These are phyloP conservation scores for Kwoniella europaea DNA, from an alignment of 768 basidiomycete species.

Conservation along the genomic window DNA sequence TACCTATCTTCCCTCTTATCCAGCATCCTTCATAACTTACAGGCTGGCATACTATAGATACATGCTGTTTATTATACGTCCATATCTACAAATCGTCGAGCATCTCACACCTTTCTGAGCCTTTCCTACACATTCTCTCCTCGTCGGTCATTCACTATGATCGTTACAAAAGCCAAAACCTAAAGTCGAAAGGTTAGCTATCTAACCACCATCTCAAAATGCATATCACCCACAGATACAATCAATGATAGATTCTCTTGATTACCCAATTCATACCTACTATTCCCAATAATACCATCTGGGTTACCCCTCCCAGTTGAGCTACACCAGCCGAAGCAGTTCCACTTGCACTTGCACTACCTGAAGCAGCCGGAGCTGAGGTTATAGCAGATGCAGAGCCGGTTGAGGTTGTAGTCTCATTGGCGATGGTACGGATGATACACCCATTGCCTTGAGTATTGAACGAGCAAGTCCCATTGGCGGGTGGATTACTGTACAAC, in stretches of 20 bases:
- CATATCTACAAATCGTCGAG: too few relatives aligned
- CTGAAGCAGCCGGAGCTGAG: neutral
- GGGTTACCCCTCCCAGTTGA: neutral
- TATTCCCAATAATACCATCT: neutral
- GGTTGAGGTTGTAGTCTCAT: neutral
- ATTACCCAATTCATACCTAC: neutral
- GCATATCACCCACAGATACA: too few relatives aligned
- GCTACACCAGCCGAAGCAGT: neutral
- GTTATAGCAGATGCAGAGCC: neutral
- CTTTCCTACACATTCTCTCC: too few relatives aligned
- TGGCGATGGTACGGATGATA: neutral
- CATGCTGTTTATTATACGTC: too few relatives aligned
- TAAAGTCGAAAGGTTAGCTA: too few relatives aligned
- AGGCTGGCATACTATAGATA: too few relatives aligned
- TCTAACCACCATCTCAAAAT: too few relatives aligned
- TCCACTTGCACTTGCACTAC: neutral
- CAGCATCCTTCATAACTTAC: too few relatives aligned
- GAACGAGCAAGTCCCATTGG: slow-evolving; percentile 1
- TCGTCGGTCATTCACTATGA: too few relatives aligned
- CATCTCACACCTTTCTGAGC: too few relatives aligned
- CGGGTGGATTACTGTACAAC: neutral
- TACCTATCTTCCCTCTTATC: too few relatives aligned
- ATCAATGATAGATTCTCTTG: neutral
- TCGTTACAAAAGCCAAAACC: too few relatives aligned
- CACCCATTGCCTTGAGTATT: slow-evolving; percentile 9